Evolutionary conservation across 192 early-diverging fungal genomes (phyloP).

Genomic region (Backusella psychrophila): DNA sequence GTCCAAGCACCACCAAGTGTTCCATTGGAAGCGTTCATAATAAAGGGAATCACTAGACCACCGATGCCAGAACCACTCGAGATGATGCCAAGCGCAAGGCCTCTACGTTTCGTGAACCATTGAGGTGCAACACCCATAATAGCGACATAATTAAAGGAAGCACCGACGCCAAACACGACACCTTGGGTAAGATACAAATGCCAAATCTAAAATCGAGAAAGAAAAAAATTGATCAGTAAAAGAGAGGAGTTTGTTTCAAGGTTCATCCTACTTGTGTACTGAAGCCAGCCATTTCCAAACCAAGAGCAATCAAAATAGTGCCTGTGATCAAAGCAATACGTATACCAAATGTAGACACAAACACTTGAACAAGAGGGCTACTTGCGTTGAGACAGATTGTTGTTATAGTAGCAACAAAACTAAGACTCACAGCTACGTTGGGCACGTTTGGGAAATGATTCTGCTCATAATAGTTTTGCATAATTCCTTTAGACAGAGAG

Average conservation of each 20-base stretch:
- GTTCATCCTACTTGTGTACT: conserved; percentile 16
- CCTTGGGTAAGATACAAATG: conserved; percentile 61
- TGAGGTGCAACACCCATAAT: conserved; percentile 44
- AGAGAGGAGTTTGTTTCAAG: not conserved
- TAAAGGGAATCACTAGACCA: conserved; percentile 59
- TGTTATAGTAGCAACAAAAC: conserved; percentile 21
- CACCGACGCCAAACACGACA: conserved; percentile 53
- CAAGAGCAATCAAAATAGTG: not conserved
- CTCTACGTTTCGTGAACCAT: conserved; percentile 57
- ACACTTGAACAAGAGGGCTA: conserved; percentile 19
- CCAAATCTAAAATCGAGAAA: conserved; percentile 43
- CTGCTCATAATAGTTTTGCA: conserved; percentile 33
- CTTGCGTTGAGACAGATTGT: conserved; percentile 3
- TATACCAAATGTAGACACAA: conserved; percentile 9
- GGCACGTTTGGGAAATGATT: conserved; percentile 11
- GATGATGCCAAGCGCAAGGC: conserved; percentile 52
- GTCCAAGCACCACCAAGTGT: conserved; percentile 52
- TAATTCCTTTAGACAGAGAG: conserved; percentile 7
- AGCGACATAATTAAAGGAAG: conserved; percentile 15
- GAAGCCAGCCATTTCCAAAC: conserved; percentile 21
- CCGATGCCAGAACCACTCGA: conserved; percentile 69
- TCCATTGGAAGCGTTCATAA: conserved; percentile 54
- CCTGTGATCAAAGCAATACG: conserved; percentile 9
- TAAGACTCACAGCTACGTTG: conserved; percentile 11
- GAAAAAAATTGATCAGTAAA: not conserved